A percentile compares a stretch with the other conserved stretches of the same genome.
Evolutionary conservation across 805 yeast genomes (phyloP).

Genomic region (Candida nemodendra): DNA sequence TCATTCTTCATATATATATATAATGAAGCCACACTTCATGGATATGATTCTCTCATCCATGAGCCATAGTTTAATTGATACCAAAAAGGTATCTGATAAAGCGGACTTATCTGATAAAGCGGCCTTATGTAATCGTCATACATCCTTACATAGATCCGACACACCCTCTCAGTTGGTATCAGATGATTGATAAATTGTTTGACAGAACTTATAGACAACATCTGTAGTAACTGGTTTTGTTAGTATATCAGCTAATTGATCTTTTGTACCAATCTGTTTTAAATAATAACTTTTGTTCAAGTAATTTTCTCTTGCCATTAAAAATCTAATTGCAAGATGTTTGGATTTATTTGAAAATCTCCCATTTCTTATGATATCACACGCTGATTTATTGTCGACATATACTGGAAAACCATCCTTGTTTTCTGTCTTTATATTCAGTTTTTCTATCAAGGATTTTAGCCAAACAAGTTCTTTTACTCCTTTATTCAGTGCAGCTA

Average conservation of each 20-base stretch:
- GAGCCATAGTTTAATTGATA: neutral
- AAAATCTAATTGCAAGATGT: neutral
- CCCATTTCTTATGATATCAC: neutral
- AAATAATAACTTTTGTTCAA: neutral
- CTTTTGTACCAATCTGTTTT: neutral
- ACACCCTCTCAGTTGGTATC: neutral
- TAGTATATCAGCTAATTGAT: neutral
- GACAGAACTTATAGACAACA: neutral
- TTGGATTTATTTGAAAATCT: neutral
- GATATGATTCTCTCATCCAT: neutral
- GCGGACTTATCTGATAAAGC: no score
- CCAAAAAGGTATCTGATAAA: neutral
- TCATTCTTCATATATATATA: neutral
- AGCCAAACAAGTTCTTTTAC: neutral
- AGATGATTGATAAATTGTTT: neutral
- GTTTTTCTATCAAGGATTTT: neutral
- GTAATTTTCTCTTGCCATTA: neutral
- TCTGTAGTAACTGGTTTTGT: neutral
- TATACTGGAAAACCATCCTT: neutral
- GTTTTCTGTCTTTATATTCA: neutral
- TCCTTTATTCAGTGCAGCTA: neutral
- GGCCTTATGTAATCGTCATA: neutral
- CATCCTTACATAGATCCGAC: neutral
- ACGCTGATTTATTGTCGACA: neutral
- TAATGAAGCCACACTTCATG: neutral